Evolutionary conservation across 2,329 filamentous ascomycete species (phyloP).

Genomic region (Talaromyces sp.): DNA sequence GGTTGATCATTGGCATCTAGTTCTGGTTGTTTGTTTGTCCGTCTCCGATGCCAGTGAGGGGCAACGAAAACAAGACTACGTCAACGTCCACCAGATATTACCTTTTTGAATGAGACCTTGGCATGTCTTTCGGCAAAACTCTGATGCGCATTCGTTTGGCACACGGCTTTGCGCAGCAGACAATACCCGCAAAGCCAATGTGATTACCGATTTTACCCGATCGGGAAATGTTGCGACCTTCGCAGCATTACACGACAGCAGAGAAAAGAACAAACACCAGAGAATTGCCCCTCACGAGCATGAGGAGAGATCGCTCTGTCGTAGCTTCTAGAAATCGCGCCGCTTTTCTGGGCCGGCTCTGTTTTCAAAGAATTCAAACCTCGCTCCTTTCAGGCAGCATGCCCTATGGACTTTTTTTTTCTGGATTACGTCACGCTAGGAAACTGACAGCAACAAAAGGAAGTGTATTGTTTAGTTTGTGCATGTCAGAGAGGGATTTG

Average conservation of each 20-base stretch:
- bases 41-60: not conserved
- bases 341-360: not conserved
- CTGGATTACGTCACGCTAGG: not conserved
- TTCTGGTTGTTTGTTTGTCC: not conserved
- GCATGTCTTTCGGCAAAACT: not conserved
- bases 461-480: not conserved
- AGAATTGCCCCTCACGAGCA: not conserved
- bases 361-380: not conserved
- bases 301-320: not conserved
- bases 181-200: not conserved
- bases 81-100: not conserved
- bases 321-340: not conserved
- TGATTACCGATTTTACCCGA: not conserved
- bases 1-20: not conserved
- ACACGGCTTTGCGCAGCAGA: not conserved
- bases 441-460: not conserved
- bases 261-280: not conserved
- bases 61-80: not conserved
- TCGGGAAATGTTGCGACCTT: not conserved
- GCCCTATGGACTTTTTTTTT: not conserved
- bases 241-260: not conserved
- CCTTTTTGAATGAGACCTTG: not conserved
- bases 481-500: conserved; percentile 5
- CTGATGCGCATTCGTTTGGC: not conserved
- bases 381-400: too few relatives aligned